Conservation (phyloP, 2,329 filamentous ascomycete species). For the Calonectria pseudoturangicola region DNA sequence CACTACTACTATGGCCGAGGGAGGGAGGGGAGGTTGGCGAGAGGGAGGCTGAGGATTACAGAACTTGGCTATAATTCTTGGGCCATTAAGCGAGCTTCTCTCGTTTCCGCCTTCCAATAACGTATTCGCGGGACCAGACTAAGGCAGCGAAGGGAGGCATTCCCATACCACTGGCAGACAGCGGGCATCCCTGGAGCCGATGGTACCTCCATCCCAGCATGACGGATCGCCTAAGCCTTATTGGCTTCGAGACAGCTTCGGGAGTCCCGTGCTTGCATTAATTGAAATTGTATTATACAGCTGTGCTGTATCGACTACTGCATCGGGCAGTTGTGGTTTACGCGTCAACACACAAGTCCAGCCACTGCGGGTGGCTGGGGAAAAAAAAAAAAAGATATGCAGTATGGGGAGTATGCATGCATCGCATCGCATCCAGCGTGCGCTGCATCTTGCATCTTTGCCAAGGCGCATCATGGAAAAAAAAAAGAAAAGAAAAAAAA, state of each 20-base stretch:
- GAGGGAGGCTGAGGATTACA: background rate
- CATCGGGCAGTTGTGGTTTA: conserved; percentile 11
- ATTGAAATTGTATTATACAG: background rate
- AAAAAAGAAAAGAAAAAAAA: conserved; percentile 14
- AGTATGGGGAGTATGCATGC: too few relatives aligned
- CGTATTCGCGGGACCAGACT: conserved; percentile 4
- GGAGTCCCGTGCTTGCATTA: conserved; percentile 21
- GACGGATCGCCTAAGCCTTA: conserved; percentile 7
- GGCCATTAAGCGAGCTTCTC: background rate
- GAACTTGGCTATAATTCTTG: background rate
- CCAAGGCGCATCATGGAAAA: background rate
- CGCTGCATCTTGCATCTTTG: conserved; percentile 15
- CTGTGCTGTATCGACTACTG: background rate
- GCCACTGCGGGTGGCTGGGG: background rate
- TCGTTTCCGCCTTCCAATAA: conserved; percentile 23
- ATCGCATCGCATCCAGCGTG: conserved; percentile 1
- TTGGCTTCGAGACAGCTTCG: conserved; percentile 1
- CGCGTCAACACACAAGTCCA: conserved; percentile 10
- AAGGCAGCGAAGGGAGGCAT: conserved; percentile 13
- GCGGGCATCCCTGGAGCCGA: background rate
- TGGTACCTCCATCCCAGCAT: conserved; percentile 16
- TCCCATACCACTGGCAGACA: conserved; percentile 10
- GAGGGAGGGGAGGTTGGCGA: conserved; percentile 2
- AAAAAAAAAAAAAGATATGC: too few relatives aligned
- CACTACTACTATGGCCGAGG: too few relatives aligned